Base-by-base conservation (phyloP, 306 rosid species). In the Vigna unguiculata region DNA sequence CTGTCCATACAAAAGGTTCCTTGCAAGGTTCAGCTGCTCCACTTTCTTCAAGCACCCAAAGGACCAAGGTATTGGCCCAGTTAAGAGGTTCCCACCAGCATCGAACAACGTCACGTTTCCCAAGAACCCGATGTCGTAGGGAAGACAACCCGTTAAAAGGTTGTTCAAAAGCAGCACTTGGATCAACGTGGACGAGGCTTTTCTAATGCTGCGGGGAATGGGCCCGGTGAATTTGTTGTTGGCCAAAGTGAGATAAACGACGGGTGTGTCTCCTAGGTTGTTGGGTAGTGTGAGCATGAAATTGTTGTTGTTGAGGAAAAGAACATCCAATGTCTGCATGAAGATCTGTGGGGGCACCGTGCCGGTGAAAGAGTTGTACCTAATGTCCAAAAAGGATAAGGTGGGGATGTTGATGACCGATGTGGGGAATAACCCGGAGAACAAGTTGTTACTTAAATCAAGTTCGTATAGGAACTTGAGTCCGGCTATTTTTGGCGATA, bases 251-350 rank as follows among this genome's bases (percentile, higher is more conserved):
- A 91, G 88, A 36, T 86, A 89, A n/a, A 83, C 48, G 16, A 87
- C 87, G n/a, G 79, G 77, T 1, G 97, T 88, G 71, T 61, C 71
- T 3, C 88, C 90, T 34, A 87, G 59, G 49, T 82, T 78, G 61
- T 57, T 77, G 3, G 97, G 96, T 0, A 93, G 87, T 7, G 52
- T 80, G 17, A 65, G 87, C 83, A 72, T 55, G 83, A 93, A 90
- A 9, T 84, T 53, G 88, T 93, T 93, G 88, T 93, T 81, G 88
- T 93, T 93, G 63, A 93, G 74, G 72, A 93, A 89, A 47, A 93
- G 90, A 20, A 71, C 89, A 3, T 87, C 85, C 4, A 93, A 83
- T 5, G 65, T 45, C 70, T 85, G 78, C 13, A 64, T 60, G 81
- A 93, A 91, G n/a, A 90, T 80, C 45, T 82, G 86, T 19, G 96